phyloP scores from a whole-genome alignment of 208 protist genomes.

The Trypanosoma boissoni region DNA sequence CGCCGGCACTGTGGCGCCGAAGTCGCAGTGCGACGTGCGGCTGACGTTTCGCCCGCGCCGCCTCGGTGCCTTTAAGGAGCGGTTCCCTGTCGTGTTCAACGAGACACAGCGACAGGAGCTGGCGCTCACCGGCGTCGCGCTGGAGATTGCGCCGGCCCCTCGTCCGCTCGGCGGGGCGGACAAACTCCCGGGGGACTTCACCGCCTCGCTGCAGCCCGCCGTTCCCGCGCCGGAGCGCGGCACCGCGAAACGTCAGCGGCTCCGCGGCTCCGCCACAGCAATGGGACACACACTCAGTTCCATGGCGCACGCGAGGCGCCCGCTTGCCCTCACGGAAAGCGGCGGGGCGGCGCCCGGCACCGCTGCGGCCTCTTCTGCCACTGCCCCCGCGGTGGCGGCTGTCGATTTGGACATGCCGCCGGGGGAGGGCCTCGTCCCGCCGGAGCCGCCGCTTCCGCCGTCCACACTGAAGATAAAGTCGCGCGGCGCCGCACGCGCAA shows the following conservation, averaged over 20 bases:
- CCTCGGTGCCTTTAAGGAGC: constrained; percentile 64
- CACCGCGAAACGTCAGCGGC: no score
- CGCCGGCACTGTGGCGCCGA: constrained; percentile 47
- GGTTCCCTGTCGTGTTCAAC: constrained; percentile 71
- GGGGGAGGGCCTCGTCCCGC: constrained; percentile 63
- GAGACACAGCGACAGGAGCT: constrained; percentile 48
- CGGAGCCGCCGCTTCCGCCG: constrained; percentile 33
- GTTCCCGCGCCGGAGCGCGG: neutral
- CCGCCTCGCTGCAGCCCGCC: constrained; percentile 15
- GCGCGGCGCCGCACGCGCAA: constrained; percentile 20
- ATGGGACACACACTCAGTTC: no score
- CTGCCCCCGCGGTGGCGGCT: constrained; percentile 11
- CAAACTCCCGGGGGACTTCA: constrained; percentile 67
- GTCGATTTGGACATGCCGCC: constrained; percentile 89
- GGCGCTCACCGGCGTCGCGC: constrained; percentile 50
- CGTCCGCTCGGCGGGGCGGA: constrained; percentile 34
- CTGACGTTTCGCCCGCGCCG: constrained; percentile 82
- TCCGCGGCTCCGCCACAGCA: no score
- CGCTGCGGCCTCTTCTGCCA: neutral
- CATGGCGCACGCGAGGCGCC: no score
- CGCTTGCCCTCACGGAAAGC: no score
- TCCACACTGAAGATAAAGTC: constrained; percentile 9
- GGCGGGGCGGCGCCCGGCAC: no score
- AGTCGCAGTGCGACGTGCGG: constrained; percentile 37
- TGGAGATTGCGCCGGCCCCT: constrained; percentile 22